Evolutionary conservation across 23 red algal genomes (phyloP).

Genomic region (Rhodosorus marinus): DNA sequence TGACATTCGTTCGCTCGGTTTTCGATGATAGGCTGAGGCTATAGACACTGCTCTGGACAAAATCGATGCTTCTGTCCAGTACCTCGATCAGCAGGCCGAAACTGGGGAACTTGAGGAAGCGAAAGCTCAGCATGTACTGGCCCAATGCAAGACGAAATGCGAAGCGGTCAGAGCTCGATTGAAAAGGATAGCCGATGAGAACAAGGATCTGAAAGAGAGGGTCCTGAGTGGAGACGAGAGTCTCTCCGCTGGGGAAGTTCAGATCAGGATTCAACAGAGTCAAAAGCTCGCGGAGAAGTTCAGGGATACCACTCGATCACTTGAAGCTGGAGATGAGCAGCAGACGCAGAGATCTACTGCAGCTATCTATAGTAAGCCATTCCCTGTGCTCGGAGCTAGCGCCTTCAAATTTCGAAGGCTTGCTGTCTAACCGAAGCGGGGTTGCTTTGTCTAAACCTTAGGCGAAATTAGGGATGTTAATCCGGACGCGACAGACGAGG

Average conservation of each 20-base stretch:
- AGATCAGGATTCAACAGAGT: constrained; percentile 13
- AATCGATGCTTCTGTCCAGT: neutral
- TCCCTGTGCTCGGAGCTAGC: no score
- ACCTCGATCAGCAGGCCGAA: neutral
- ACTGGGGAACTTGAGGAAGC: neutral
- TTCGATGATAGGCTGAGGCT: no score
- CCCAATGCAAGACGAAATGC: constrained; percentile 2
- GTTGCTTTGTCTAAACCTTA: no score
- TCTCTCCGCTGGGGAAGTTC: constrained; percentile 6
- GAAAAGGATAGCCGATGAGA: constrained; percentile 41
- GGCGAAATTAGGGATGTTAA: neutral
- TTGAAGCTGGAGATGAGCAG: neutral
- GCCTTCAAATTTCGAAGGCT: neutral
- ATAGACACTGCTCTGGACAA: neutral
- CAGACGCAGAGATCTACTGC: neutral
- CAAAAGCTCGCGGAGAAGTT: constrained; percentile 35
- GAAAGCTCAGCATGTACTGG: neutral
- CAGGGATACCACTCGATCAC: constrained; percentile 6
- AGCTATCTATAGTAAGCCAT: no score
- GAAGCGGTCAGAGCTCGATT: constrained; percentile 40
- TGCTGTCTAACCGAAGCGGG: neutral
- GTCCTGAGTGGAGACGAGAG: neutral
- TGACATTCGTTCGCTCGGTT: no score
- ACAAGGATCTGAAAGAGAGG: constrained; percentile 5
- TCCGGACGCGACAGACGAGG: neutral